phyloP scores from a whole-genome alignment of 2,329 filamentous ascomycete genomes.

The Arthrobotrys conoides region DNA sequence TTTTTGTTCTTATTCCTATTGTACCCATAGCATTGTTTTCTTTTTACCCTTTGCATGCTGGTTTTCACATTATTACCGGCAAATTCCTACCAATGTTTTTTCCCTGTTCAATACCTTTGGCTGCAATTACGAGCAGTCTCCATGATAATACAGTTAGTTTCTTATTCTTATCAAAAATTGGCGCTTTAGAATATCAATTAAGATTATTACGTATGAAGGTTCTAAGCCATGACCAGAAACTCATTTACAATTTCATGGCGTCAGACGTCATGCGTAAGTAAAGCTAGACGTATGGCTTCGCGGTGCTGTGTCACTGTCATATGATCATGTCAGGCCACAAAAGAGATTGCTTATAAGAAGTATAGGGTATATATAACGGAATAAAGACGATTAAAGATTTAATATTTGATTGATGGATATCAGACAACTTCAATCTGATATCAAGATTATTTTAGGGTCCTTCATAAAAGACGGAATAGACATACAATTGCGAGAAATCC shows the following conservation, averaged over 20 bases:
- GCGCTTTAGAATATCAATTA: too few species aligned
- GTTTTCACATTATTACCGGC: background rate
- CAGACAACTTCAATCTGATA: background rate
- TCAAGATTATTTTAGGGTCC: background rate
- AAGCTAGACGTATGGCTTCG: too few species aligned
- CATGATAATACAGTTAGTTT: constrained; percentile 6
- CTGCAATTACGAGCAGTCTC: background rate
- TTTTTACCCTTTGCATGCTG: constrained; percentile 11
- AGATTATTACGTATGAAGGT: too few species aligned
- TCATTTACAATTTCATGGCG: too few species aligned
- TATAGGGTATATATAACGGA: too few species aligned
- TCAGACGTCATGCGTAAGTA: too few species aligned
- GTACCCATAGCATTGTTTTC: constrained; percentile 27
- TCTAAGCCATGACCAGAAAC: too few species aligned
- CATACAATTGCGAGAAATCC: background rate
- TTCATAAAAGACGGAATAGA: background rate
- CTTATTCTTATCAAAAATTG: background rate
- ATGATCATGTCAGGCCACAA: too few species aligned
- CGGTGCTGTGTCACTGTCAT: too few species aligned
- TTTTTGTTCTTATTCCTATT: constrained; percentile 10
- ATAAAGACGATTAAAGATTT: too few species aligned
- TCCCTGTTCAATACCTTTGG: constrained; percentile 5
- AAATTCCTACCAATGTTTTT: constrained; percentile 4
- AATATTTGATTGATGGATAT: too few species aligned
- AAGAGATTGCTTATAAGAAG: too few species aligned